Percentiles rank a stretch among this genome's conserved stretches.
Conservation (phyloP, 2,329 filamentous ascomycete species). For the Lecanoromycetidae sp. region DNA sequence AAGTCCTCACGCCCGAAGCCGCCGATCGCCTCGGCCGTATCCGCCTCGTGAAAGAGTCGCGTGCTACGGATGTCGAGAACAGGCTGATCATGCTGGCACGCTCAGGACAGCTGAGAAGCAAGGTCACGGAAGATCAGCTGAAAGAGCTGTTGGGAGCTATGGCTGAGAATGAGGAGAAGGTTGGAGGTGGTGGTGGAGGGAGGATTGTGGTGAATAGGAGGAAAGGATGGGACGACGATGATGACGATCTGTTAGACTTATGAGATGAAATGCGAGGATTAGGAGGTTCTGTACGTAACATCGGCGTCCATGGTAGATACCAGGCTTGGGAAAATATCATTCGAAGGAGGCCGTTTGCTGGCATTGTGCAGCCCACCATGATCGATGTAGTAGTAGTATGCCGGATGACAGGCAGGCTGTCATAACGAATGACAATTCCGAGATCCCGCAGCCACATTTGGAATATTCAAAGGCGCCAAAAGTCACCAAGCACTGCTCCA, state of each 20-base stretch:
- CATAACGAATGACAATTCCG: too few species aligned
- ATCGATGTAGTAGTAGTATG: too few species aligned
- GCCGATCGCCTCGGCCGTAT: slow-evolving; percentile 89
- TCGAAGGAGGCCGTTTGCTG: too few species aligned
- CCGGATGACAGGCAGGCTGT: not conserved
- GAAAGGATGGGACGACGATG: slow-evolving; percentile 76
- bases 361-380: too few species aligned
- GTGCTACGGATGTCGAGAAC: slow-evolving; percentile 84
- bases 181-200: slow-evolving; percentile 43
- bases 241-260: slow-evolving; percentile 48
- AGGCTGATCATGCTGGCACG: slow-evolving; percentile 83
- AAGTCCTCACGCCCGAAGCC: slow-evolving; percentile 90
- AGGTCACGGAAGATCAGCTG: slow-evolving; percentile 85
- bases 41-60: slow-evolving; percentile 84
- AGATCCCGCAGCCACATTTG: too few species aligned
- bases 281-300: not conserved
- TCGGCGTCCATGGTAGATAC: slow-evolving; percentile 4
- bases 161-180: slow-evolving; percentile 52
- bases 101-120: slow-evolving; percentile 69
- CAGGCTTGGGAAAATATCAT: not conserved
- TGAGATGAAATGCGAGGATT: slow-evolving; percentile 18
- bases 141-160: slow-evolving; percentile 82
- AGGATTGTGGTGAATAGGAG: slow-evolving; percentile 78
- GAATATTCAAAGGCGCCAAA: too few species aligned
- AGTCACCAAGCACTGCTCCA: not conserved